Base-by-base conservation (phyloP, 768 basidiomycete species). In the Paxillus rubicundulus region DNA sequence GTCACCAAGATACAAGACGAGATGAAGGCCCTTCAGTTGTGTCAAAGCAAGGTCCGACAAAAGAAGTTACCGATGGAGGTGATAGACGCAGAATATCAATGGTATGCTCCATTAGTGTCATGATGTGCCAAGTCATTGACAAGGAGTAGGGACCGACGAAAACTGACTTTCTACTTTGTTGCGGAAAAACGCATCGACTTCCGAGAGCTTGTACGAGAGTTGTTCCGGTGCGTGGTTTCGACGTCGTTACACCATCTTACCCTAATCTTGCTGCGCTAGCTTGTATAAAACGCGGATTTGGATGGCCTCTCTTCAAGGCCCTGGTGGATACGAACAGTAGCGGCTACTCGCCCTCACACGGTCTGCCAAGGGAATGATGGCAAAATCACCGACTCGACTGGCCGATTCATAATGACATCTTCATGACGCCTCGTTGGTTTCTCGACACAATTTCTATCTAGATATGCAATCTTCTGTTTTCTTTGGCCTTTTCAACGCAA, bases 11-110 rank as follows among this genome's bases (percentile, higher is more conserved):
- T 84, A 50, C 86, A 88, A 63, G 96, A 99, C 70, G 96, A 99
- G 71, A 72, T 84, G 51, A 94, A 95, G 72, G 96, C 96, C 18
- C 74, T 99, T 40, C 86, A 90, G 62, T 74, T 98, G 49, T 97
- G 95, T 61, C 85, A 92, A 70, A 89, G 78, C 54, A 98, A 98
- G 70, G 95, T 97, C 13, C 77, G 86, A 48, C 92, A 93, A 69
- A 90, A 95, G 74, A 93, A 93, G 67, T 73, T 98, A 65, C 94
- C 94, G 16, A 99, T 99, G 96, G 92, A 98, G 70, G 94, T 99
- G 53, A 86, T 97, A 45, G 96, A 98, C 70, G 96, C 95, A 30
- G 96, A 98, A 72, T 99, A 95, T 74, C 96, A 99, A 67, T 98
- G 94, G 94, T 94, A 51, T 27, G 87, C 73, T 21, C 34, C 13